These are phyloP conservation scores for Ascoidea rubescens DNA, from an alignment of 805 yeast species.

Conservation along the genomic window DNA sequence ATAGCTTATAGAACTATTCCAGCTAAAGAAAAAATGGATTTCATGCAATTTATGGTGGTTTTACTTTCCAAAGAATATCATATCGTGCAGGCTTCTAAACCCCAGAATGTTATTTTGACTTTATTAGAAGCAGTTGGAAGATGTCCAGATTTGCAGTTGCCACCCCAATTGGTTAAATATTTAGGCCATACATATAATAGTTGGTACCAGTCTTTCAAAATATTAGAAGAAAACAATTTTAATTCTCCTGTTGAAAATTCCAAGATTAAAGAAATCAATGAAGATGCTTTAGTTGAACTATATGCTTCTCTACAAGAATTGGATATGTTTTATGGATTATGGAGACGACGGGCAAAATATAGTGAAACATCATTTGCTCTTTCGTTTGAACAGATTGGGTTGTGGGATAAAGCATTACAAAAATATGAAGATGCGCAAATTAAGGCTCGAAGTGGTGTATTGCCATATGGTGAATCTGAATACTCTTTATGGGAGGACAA, in stretches of 20 bases:
- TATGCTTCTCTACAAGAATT: constrained; percentile 84
- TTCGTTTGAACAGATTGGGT: constrained; percentile 87
- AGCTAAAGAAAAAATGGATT: constrained; percentile 68
- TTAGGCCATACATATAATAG: constrained; percentile 77
- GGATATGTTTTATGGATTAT: constrained; percentile 93
- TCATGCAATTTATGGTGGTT: constrained; percentile 67
- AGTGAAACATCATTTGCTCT: constrained; percentile 86
- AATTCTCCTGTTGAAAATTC: constrained; percentile 52
- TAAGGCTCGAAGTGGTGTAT: constrained; percentile 86
- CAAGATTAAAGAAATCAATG: constrained; percentile 69
- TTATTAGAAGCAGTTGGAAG: constrained; percentile 71
- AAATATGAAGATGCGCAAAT: constrained; percentile 93
- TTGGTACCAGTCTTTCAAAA: constrained; percentile 79
- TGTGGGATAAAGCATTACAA: constrained; percentile 90
- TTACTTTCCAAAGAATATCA: constrained; percentile 85
- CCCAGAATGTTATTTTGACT: constrained; percentile 80
- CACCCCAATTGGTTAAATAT: constrained; percentile 88
- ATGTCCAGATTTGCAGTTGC: constrained; percentile 63
- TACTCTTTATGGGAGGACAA: constrained; percentile 97
- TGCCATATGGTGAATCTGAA: constrained; percentile 92
- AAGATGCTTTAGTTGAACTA: constrained; percentile 82
- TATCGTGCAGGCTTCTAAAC: constrained; percentile 71
- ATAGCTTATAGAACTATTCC: constrained; percentile 63
- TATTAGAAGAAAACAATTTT: constrained; percentile 42
- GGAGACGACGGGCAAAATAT: constrained; percentile 95